Conservation (phyloP, 331 rosid genomes). For the Phaseolus coccineus region DNA sequence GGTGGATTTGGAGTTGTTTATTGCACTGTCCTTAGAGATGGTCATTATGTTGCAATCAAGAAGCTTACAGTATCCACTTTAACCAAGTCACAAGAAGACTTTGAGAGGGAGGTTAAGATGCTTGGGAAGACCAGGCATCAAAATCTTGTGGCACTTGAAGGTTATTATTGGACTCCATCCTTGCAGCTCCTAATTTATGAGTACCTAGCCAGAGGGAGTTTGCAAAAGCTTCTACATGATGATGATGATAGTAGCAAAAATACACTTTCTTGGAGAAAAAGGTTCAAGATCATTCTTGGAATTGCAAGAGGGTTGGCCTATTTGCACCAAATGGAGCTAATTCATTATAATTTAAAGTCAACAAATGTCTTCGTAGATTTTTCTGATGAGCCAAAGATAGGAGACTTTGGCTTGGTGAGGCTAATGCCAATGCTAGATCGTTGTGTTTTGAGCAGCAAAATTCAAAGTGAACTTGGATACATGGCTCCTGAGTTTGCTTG, state of each 20-base stretch:
- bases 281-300: slow-evolving; percentile 84
- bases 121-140: slow-evolving; percentile 77
- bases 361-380: slow-evolving; percentile 75
- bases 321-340: slow-evolving; percentile 72
- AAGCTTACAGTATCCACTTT: slow-evolving; percentile 76
- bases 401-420: slow-evolving; percentile 85
- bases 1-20: slow-evolving; percentile 96
- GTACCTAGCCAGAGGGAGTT: slow-evolving; percentile 70
- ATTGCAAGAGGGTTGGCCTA: slow-evolving; percentile 89
- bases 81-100: slow-evolving; percentile 76
- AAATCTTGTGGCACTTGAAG: slow-evolving; percentile 87
- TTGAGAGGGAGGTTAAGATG: slow-evolving; percentile 75
- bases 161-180: slow-evolving; percentile 86
- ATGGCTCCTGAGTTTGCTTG: slow-evolving; percentile 98
- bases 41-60: slow-evolving; percentile 82
- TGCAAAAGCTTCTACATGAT: slow-evolving; percentile 81
- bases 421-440: slow-evolving; percentile 82
- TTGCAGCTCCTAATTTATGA: slow-evolving; percentile 87
- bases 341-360: slow-evolving; percentile 90
- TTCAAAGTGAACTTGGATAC: slow-evolving; percentile 95
- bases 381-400: slow-evolving; percentile 72
- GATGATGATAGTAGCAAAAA: slow-evolving; percentile 50
- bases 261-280: slow-evolving; percentile 75
- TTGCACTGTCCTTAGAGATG: slow-evolving; percentile 71
- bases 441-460: slow-evolving; percentile 88